Evolutionary conservation across 176 grass and related monocot species (phyloP).

Genomic region (Eleusine indica): DNA sequence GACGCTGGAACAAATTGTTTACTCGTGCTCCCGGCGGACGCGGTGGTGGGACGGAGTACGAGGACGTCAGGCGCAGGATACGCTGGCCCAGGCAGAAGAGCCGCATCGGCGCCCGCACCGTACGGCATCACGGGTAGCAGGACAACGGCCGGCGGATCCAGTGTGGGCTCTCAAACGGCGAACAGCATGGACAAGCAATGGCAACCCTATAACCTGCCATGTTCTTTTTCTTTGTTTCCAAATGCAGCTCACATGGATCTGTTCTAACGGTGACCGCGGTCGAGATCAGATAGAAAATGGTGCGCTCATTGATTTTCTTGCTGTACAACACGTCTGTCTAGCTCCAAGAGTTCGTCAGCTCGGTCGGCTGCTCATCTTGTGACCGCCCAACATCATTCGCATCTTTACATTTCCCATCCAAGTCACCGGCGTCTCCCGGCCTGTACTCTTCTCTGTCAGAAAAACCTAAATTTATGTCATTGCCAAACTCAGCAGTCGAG

Average conservation of each 20-base stretch:
- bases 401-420: not conserved
- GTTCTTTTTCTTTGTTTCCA: too few species aligned
- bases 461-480: not conserved
- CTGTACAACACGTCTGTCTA: not conserved
- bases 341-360: conserved; percentile 9
- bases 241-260: too few species aligned
- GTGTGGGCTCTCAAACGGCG: not conserved
- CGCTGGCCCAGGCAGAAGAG: not conserved
- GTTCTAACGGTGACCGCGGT: too few species aligned
- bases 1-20: too few species aligned
- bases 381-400: not conserved
- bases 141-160: not conserved
- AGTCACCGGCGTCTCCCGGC: not conserved
- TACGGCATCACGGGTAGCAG: not conserved
- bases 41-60: not conserved
- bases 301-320: too few species aligned
- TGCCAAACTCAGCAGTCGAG: not conserved
- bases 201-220: not conserved
- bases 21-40: too few species aligned
- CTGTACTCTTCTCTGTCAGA: not conserved
- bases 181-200: too few species aligned
- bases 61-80: not conserved
- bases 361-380: not conserved
- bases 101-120: not conserved
- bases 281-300: too few species aligned